A percentile compares a stretch with the other conserved stretches of the same genome.
Conservation (phyloP, 2,329 filamentous ascomycete species). For the Verticillium alfalfae region DNA sequence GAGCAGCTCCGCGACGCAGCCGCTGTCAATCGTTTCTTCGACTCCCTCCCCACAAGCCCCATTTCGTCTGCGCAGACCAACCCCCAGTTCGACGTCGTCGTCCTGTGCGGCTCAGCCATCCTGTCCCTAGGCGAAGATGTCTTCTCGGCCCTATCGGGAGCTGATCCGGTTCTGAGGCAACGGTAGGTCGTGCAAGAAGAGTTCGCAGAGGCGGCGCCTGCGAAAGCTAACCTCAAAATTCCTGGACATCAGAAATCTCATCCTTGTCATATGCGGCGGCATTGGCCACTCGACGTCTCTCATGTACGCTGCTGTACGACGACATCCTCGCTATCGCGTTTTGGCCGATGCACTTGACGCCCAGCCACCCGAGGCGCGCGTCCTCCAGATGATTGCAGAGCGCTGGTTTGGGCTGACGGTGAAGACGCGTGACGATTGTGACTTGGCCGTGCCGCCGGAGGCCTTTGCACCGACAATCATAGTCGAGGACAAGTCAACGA, state of each 20-base stretch:
- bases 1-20: not conserved
- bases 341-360: conserved; percentile 22
- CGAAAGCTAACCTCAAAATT: not conserved
- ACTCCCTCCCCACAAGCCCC: not conserved
- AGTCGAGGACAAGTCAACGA: conserved; percentile 36
- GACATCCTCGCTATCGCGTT: conserved; percentile 18
- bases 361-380: conserved; percentile 27
- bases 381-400: conserved; percentile 27
- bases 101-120: conserved; percentile 9
- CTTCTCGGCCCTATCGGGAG: not conserved
- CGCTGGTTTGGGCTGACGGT: conserved; percentile 15
- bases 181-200: not conserved
- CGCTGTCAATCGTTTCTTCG: conserved; percentile 2
- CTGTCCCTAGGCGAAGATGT: conserved; percentile 6
- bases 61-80: not conserved
- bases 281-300: conserved; percentile 37
- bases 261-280: conserved; percentile 34
- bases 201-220: not conserved
- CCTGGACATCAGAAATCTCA: not conserved
- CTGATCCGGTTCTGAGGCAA: not conserved
- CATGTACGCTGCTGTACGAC: conserved; percentile 31
- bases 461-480: conserved; percentile 17
- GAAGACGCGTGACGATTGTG: not conserved
- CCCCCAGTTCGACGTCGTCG: conserved; percentile 5
- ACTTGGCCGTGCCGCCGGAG: not conserved